Percentiles rank a stretch among this genome's conserved stretches.
These are phyloP conservation scores for Venturia asperata DNA, from an alignment of 2,329 filamentous ascomycete species.

Conservation along the genomic window DNA sequence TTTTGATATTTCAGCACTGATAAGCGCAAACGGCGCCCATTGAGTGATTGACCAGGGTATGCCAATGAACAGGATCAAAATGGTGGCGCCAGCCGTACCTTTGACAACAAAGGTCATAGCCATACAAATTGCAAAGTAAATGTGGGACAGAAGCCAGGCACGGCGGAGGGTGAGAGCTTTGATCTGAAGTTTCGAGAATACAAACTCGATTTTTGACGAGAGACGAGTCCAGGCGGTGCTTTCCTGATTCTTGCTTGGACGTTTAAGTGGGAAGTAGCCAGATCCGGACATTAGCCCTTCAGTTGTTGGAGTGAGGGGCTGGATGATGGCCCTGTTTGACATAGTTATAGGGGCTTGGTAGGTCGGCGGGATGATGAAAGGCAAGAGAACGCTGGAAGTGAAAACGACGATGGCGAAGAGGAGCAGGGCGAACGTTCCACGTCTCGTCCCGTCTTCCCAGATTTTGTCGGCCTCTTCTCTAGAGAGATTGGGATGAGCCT, in stretches of 20 bases:
- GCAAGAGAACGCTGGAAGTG: slow-evolving; percentile 71
- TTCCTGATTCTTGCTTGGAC: slow-evolving; percentile 15
- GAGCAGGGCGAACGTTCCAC: slow-evolving; percentile 83
- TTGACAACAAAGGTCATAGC: slow-evolving; percentile 74
- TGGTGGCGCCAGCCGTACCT: slow-evolving; percentile 63
- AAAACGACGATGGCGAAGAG: slow-evolving; percentile 84
- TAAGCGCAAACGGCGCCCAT: slow-evolving; percentile 94
- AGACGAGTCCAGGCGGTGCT: slow-evolving; percentile 24
- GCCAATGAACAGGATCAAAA: slow-evolving; percentile 72
- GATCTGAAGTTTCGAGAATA: slow-evolving; percentile 61
- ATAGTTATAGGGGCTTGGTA: slow-evolving; percentile 46
- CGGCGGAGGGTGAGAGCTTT: slow-evolving; percentile 79
- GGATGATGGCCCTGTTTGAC: neutral
- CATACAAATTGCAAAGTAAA: slow-evolving; percentile 79
- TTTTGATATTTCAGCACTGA: slow-evolving; percentile 82
- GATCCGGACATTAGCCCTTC: slow-evolving; percentile 25
- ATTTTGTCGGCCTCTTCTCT: slow-evolving; percentile 67
- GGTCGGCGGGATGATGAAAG: slow-evolving; percentile 76
- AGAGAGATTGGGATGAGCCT: slow-evolving; percentile 69
- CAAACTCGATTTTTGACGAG: slow-evolving; percentile 22
- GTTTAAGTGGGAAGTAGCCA: slow-evolving; percentile 21
- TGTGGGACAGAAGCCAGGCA: slow-evolving; percentile 75
- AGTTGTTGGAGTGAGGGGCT: slow-evolving; percentile 30
- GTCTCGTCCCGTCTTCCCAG: slow-evolving; percentile 77
- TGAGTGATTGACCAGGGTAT: slow-evolving; percentile 88